phyloP scores from a whole-genome alignment of 345 rosid genomes.

The Heritiera fomes region DNA sequence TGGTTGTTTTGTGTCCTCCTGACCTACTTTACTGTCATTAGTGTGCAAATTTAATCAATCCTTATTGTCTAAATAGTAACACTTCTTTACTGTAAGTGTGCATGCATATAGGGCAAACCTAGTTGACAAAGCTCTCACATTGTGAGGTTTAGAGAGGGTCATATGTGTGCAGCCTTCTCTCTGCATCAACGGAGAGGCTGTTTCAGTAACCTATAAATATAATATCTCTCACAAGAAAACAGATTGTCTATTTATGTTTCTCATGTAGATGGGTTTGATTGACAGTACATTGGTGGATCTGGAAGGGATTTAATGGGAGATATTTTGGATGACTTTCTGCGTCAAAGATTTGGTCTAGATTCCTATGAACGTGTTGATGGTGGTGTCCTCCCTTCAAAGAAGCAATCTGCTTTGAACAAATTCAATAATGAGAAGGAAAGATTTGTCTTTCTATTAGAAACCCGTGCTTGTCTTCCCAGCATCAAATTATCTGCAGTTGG shows the following conservation, averaged over 20 bases:
- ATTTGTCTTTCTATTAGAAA: conserved; percentile 82
- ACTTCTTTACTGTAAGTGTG: background rate
- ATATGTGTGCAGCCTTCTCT: no score
- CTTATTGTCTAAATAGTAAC: background rate
- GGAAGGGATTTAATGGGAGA: conserved; percentile 60
- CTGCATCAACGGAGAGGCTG: no score
- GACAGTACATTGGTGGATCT: conserved; percentile 59
- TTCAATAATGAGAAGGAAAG: conserved; percentile 71
- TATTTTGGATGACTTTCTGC: conserved; percentile 80
- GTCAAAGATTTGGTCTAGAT: conserved; percentile 69
- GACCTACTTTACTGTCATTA: background rate
- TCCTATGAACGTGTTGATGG: conserved; percentile 80
- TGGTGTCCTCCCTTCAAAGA: conserved; percentile 42
- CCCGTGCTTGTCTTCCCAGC: conserved; percentile 70
- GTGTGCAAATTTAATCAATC: background rate
- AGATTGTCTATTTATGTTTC: conserved; percentile 13
- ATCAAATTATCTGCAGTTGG: conserved; percentile 73
- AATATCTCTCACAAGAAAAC: background rate
- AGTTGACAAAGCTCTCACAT: no score
- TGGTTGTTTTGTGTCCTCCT: background rate
- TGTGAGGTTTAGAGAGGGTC: no score
- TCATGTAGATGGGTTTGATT: conserved; percentile 13
- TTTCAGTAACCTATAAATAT: no score
- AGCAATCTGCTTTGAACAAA: conserved; percentile 53
- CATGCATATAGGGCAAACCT: background rate